Conservation (phyloP, 495 filamentous ascomycete genomes). For the Xylaria grammica region DNA sequence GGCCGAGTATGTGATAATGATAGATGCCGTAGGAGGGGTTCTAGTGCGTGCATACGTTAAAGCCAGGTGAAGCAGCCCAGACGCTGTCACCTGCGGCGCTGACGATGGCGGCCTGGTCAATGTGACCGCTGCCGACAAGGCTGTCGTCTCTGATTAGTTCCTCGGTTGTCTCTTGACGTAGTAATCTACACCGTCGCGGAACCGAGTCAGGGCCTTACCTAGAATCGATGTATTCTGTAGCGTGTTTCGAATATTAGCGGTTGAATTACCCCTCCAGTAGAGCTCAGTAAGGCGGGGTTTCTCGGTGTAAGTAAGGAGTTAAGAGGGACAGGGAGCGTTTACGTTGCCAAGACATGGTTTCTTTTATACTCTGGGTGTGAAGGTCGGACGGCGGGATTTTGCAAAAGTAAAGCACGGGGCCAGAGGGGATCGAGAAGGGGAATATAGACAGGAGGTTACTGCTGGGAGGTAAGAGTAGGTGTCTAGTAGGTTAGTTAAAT, state of each 20-base stretch:
- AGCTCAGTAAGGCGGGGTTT: conserved; percentile 44
- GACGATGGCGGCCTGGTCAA: conserved; percentile 90
- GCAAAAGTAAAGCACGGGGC: conserved; percentile 13
- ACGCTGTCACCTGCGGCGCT: conserved; percentile 78
- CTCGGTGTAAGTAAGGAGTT: conserved; percentile 11
- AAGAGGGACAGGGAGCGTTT: conserved; percentile 25
- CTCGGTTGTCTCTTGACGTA: background rate
- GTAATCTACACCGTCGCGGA: background rate
- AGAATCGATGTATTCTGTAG: conserved; percentile 54
- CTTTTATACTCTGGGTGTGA: conserved; percentile 11
- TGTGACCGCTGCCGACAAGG: conserved; percentile 80
- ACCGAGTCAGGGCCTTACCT: conserved; percentile 41
- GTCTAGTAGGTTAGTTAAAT: background rate
- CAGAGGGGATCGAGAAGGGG: conserved; percentile 2
- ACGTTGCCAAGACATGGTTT: conserved; percentile 67
- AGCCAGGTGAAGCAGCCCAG: conserved; percentile 76
- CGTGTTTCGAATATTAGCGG: conserved; percentile 40
- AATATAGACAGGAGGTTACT: background rate
- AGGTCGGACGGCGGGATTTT: conserved; percentile 9
- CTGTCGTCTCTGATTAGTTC: conserved; percentile 47
- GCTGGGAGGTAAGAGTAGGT: background rate
- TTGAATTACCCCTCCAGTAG: conserved; percentile 26
- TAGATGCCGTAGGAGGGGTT: background rate
- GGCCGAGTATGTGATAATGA: too few species aligned
- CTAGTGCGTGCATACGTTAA: conserved; percentile 64